A percentile compares a stretch with the other conserved stretches of the same genome.
These are phyloP conservation scores for Coniochaeta ligniaria DNA, from an alignment of 2,329 filamentous ascomycete genomes.

Conservation along the genomic window DNA sequence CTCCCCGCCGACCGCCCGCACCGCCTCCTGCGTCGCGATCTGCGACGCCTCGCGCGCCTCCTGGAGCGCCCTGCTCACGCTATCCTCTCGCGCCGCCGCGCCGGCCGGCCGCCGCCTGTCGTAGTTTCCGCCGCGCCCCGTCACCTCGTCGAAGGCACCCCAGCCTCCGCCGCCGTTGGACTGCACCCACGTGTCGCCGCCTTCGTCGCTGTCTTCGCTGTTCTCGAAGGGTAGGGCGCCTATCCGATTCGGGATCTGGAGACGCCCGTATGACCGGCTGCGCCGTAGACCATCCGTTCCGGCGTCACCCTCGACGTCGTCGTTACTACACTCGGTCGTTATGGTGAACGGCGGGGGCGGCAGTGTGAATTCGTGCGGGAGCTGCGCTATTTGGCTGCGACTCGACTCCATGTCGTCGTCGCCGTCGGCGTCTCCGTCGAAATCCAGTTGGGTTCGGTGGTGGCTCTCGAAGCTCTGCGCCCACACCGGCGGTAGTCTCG, in stretches of 20 bases:
- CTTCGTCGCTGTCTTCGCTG: constrained; percentile 28
- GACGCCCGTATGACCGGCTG: constrained; percentile 2
- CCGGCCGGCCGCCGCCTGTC: neutral
- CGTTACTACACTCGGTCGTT: constrained; percentile 54
- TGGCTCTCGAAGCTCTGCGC: constrained; percentile 28
- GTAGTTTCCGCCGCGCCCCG: neutral
- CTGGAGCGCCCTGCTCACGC: constrained; percentile 23
- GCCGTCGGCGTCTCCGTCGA: constrained; percentile 34
- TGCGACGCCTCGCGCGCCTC: constrained; percentile 40
- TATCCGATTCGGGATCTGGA: constrained; percentile 42
- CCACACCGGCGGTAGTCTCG: constrained; percentile 26
- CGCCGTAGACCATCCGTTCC: neutral
- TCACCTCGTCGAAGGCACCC: constrained; percentile 9
- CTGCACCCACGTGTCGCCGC: constrained; percentile 9
- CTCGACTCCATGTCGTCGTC: constrained; percentile 27
- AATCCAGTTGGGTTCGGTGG: constrained; percentile 31
- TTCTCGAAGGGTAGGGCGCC: constrained; percentile 49
- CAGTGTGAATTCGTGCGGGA: constrained; percentile 47
- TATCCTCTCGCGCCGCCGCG: constrained; percentile 6
- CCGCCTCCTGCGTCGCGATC: constrained; percentile 48
- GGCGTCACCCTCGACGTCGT: constrained; percentile 38
- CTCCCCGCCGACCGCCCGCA: constrained; percentile 48
- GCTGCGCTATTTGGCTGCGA: constrained; percentile 36
- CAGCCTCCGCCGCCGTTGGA: constrained; percentile 4
- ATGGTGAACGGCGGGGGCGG: constrained; percentile 43